A percentile compares a stretch with the other conserved stretches of the same genome.
phyloP scores from a whole-genome alignment of 2,329 filamentous ascomycete species.

The Pseudogymnoascus sp. region DNA sequence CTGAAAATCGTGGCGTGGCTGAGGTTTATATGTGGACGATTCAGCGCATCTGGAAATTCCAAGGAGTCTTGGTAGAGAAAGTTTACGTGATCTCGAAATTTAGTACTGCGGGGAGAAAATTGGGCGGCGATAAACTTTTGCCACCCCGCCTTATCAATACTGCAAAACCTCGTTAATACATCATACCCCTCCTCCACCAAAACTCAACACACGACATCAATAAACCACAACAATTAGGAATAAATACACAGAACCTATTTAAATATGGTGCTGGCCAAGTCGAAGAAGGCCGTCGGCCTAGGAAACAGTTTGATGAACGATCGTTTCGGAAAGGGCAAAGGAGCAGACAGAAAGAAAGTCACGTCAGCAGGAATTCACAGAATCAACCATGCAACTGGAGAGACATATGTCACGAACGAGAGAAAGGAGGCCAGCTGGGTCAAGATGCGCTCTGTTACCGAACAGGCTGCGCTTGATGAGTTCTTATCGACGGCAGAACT shows the following conservation, averaged over 20 bases:
- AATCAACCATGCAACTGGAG: constrained; percentile 71
- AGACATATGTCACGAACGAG: constrained; percentile 87
- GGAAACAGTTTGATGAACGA: constrained; percentile 99
- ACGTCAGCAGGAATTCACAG: constrained; percentile 46
- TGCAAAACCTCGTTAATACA: constrained; percentile 9
- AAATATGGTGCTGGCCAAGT: constrained; percentile 73
- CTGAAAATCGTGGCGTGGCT: background rate
- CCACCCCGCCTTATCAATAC: constrained; percentile 8
- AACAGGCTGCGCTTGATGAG: constrained; percentile 93
- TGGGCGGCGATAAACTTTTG: constrained; percentile 8
- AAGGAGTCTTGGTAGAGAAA: constrained; percentile 8
- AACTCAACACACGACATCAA: constrained; percentile 3
- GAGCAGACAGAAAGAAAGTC: constrained; percentile 68
- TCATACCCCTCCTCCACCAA: constrained; percentile 7
- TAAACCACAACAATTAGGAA: constrained; percentile 10
- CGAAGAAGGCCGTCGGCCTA: constrained; percentile 88
- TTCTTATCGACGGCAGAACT: constrained; percentile 93
- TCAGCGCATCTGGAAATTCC: constrained; percentile 6
- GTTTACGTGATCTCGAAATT: constrained; percentile 9
- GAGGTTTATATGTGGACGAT: background rate
- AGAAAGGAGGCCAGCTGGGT: constrained; percentile 91
- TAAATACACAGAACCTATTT: background rate
- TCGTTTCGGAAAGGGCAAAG: constrained; percentile 90
- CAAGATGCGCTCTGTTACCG: constrained; percentile 98
- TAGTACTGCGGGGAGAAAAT: constrained; percentile 10